Conservation (phyloP, 2,329 filamentous ascomycete genomes). For the Coniochaeta prunicola region DNA sequence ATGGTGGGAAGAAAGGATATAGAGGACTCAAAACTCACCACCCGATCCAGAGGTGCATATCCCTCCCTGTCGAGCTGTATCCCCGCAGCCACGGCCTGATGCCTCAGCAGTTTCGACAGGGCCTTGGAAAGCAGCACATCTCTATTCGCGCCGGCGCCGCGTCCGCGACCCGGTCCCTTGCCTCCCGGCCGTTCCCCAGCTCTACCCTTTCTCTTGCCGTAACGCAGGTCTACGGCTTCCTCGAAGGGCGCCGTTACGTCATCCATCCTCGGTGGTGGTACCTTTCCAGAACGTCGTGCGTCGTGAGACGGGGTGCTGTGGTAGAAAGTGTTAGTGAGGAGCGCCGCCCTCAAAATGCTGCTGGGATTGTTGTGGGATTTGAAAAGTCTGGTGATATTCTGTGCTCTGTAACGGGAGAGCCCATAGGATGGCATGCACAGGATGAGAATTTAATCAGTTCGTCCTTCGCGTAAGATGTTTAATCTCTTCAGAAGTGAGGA, state of each 20-base stretch:
- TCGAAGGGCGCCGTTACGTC: constrained; percentile 11
- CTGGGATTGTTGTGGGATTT: no score
- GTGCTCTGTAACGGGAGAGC: no score
- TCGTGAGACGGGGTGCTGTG: background rate
- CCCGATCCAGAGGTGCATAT: constrained; percentile 48
- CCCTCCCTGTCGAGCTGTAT: constrained; percentile 52
- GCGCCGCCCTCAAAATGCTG: no score
- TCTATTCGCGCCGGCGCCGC: constrained; percentile 26
- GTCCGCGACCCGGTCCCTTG: constrained; percentile 17
- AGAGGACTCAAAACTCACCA: constrained; percentile 38
- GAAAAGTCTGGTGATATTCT: no score
- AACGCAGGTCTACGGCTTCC: constrained; percentile 8
- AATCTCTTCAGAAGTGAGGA: no score
- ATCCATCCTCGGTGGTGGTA: background rate
- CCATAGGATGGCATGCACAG: no score
- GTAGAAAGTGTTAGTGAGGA: no score
- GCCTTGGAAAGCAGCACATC: constrained; percentile 45
- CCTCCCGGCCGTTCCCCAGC: constrained; percentile 13
- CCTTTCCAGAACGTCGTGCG: no score
- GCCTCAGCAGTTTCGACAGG: constrained; percentile 45
- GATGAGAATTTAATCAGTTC: no score
- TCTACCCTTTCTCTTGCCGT: constrained; percentile 17
- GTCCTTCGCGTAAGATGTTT: no score
- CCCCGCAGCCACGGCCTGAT: constrained; percentile 50
- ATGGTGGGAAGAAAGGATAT: constrained; percentile 1